Evolutionary conservation across 139 green algal species (phyloP).

Genomic region (Tetraselmis chui): DNA sequence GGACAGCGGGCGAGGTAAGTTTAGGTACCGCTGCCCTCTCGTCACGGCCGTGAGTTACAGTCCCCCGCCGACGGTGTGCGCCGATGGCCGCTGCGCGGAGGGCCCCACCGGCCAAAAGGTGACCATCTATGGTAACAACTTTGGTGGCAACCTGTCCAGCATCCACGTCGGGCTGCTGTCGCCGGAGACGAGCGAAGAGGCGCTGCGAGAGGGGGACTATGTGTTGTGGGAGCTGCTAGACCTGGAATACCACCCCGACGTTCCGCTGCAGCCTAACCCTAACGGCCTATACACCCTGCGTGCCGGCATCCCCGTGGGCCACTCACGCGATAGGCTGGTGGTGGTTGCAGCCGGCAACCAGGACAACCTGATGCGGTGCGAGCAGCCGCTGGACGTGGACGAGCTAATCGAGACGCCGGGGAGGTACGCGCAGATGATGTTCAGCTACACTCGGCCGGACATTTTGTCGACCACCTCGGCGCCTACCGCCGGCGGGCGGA

Average conservation of each 20-base stretch:
- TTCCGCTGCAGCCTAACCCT: not conserved
- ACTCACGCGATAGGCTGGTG: conserved; percentile 6
- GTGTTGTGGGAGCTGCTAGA: not conserved
- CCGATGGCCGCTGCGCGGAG: not conserved
- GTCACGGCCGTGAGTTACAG: not conserved
- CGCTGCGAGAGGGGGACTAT: not conserved
- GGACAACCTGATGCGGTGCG: conserved; percentile 10
- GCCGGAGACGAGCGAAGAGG: not conserved
- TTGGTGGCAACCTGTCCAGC: not conserved
- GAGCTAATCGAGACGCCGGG: not conserved
- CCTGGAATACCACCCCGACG: not conserved
- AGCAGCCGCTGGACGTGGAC: not conserved
- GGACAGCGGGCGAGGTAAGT: conserved; percentile 14
- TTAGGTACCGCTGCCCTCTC: conserved; percentile 11
- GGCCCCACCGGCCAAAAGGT: conserved; percentile 5
- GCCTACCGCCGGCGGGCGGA: conserved; percentile 6
- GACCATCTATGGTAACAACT: not conserved
- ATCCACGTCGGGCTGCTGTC: conserved; percentile 8
- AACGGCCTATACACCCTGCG: conserved; percentile 9
- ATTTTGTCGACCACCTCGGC: conserved; percentile 9
- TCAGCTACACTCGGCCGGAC: conserved; percentile 2
- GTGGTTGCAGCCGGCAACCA: conserved; percentile 11
- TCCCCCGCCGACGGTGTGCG: not conserved
- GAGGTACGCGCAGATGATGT: conserved; percentile 1
- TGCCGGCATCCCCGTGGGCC: conserved; percentile 8